phyloP scores from a whole-genome alignment of 2,329 filamentous ascomycete species.

The Colletotrichum destructivum region DNA sequence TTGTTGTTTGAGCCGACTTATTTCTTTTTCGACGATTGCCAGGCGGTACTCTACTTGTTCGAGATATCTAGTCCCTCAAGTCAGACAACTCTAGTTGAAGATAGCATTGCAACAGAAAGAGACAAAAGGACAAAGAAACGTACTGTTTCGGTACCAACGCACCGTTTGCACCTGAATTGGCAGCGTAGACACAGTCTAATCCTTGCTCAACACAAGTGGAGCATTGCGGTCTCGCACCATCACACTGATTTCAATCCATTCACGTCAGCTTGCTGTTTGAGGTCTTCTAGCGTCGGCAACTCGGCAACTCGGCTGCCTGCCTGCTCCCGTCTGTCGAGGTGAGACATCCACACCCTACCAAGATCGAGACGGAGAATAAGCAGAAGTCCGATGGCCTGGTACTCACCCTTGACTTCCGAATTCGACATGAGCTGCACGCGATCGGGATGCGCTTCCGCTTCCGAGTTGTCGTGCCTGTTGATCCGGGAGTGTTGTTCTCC shows the following conservation, averaged over 20 bases:
- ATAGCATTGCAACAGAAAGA: not conserved
- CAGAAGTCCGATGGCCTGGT: not conserved
- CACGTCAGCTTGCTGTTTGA: not conserved
- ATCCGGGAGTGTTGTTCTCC: constrained; percentile 23
- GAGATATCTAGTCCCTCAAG: constrained; percentile 30
- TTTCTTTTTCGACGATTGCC: constrained; percentile 42
- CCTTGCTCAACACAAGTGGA: constrained; percentile 42
- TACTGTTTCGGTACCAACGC: constrained; percentile 40
- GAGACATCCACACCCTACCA: not conserved
- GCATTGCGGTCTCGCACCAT: constrained; percentile 45
- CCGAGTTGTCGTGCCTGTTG: constrained; percentile 21
- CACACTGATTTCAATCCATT: constrained; percentile 39
- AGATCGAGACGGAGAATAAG: not conserved
- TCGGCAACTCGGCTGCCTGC: not conserved
- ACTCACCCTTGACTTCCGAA: constrained; percentile 46
- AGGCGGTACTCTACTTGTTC: constrained; percentile 44
- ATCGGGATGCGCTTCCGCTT: constrained; percentile 45
- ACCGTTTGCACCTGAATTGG: constrained; percentile 29
- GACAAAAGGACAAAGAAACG: not conserved
- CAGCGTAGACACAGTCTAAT: constrained; percentile 45
- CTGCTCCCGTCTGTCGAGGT: not conserved
- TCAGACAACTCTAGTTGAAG: not conserved
- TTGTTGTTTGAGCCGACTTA: constrained; percentile 41
- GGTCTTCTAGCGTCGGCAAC: not conserved
- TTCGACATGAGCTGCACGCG: constrained; percentile 45